Conservation (phyloP, 164 flowering plant genomes). For the Stephania japonica region DNA sequence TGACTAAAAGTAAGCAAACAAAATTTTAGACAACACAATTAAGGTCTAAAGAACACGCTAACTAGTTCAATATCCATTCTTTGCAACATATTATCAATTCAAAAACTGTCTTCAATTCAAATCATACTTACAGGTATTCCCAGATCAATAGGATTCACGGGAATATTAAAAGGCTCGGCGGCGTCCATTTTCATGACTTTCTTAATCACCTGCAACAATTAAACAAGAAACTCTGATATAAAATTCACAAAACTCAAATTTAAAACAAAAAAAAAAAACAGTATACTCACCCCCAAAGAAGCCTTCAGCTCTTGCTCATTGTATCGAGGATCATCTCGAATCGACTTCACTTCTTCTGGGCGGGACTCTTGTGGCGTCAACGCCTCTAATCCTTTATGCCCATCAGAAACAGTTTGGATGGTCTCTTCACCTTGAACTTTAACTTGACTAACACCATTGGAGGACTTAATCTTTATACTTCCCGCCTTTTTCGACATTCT, state of each 20-base stretch:
- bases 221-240: neutral
- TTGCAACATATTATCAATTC: too few species aligned
- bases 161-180: conserved; percentile 90
- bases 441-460: conserved; percentile 29
- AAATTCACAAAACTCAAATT: neutral
- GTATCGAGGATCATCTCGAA: conserved; percentile 23
- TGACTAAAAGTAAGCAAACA: too few species aligned
- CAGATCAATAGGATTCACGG: conserved; percentile 85
- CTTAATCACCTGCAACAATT: conserved; percentile 56
- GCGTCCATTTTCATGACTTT: conserved; percentile 99
- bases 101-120: neutral
- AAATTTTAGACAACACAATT: neutral
- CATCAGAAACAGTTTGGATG: conserved; percentile 8
- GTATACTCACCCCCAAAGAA: conserved; percentile 33
- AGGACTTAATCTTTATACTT: conserved; percentile 69
- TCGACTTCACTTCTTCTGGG: conserved; percentile 24
- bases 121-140: conserved; percentile 84
- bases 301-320: conserved; percentile 59
- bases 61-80: too few species aligned
- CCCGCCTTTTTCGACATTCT: conserved; percentile 45
- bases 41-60: neutral
- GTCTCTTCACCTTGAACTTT: conserved; percentile 23
- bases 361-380: conserved; percentile 11
- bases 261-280: neutral
- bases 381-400: conserved; percentile 11